Conservation (phyloP, 129 eudicot species). For the Flaveria linearis region DNA sequence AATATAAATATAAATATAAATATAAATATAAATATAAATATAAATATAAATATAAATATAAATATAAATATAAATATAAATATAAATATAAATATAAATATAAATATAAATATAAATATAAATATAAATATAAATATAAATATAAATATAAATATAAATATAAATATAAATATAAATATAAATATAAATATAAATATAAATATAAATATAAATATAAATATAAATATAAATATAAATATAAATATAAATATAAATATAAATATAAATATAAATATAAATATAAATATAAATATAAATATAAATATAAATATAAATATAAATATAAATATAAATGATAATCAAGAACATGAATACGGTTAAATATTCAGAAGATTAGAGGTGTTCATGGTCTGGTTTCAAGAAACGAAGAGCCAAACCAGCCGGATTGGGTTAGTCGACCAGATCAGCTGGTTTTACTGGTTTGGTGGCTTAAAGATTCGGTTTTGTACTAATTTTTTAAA, state of each 20-base stretch:
- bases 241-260: slow-evolving; percentile 21
- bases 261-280: slow-evolving; percentile 9
- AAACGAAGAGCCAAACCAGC: neutral
- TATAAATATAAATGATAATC: neutral
- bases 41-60: neutral
- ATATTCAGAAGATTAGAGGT: neutral
- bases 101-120: slow-evolving; percentile 20
- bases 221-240: neutral
- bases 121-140: neutral
- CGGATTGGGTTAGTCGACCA: neutral
- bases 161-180: neutral
- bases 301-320: neutral
- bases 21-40: slow-evolving; percentile 15
- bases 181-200: slow-evolving; percentile 15
- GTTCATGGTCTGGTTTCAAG: neutral
- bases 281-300: slow-evolving; percentile 20
- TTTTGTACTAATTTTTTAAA: too few species aligned
- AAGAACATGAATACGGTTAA: neutral
- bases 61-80: neutral
- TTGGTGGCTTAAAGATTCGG: too few species aligned
- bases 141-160: slow-evolving; percentile 25
- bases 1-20: too few species aligned
- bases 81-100: slow-evolving; percentile 18
- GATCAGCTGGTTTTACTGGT: too few species aligned
- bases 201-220: neutral